Evolutionary conservation across 306 rosid genomes (phyloP).

Genomic region (Lablab purpureus): DNA sequence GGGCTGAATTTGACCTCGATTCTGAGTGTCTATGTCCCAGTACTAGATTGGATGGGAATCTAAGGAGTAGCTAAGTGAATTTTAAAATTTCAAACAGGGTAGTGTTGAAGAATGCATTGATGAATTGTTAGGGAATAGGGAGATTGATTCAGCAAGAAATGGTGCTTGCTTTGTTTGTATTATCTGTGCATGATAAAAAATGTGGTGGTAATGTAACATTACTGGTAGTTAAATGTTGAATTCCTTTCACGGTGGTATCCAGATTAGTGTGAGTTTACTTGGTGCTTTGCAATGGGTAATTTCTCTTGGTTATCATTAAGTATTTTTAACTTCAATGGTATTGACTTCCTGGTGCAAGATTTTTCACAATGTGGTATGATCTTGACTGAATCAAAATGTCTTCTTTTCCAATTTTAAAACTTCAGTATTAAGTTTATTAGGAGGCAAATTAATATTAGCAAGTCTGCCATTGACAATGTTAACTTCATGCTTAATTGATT

Average conservation of each 20-base stretch:
- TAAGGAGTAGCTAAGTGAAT: conserved; percentile 28
- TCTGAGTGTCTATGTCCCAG: conserved; percentile 44
- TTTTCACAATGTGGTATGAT: too few species aligned
- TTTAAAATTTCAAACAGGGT: conserved; percentile 39
- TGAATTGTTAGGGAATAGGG: conserved; percentile 51
- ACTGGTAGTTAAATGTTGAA: conserved; percentile 15
- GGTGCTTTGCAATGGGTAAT: too few species aligned
- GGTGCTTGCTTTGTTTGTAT: conserved; percentile 42
- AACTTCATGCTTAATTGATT: too few species aligned
- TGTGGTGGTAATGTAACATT: conserved; percentile 38
- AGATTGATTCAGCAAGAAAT: conserved; percentile 39
- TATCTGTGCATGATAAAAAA: conserved; percentile 40
- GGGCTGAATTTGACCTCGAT: conserved; percentile 75
- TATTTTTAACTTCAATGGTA: too few species aligned
- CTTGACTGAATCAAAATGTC: too few species aligned
- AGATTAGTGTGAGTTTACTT: not conserved
- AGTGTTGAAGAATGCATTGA: conserved; percentile 38
- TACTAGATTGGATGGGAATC: conserved; percentile 43
- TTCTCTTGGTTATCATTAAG: too few species aligned
- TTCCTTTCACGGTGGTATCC: not conserved
- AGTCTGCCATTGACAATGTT: too few species aligned
- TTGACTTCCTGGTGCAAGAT: too few species aligned
- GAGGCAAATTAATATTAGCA: too few species aligned
- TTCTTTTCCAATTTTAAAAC: too few species aligned
- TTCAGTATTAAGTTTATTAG: too few species aligned